Percentiles rank a stretch among this genome's conserved stretches.
Evolutionary conservation across 75 land plant genomes (phyloP).

Genomic region (Pinus tabuliformis): DNA sequence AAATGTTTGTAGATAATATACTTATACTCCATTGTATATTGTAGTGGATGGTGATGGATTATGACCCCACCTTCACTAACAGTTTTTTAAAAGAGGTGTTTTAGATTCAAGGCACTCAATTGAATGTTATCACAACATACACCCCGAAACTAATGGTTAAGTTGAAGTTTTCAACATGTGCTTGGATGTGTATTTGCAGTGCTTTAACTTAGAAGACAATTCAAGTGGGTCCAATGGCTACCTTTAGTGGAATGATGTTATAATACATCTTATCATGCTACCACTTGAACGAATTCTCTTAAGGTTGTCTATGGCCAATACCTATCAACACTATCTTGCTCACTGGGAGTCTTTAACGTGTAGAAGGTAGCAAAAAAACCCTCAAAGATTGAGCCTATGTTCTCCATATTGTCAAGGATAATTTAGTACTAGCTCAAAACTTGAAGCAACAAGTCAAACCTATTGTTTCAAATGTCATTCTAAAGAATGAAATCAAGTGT

Average conservation of each 20-base stretch:
- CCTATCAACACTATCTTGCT: neutral
- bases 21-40: conserved; percentile 7
- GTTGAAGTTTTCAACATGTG: neutral
- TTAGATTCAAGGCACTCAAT: neutral
- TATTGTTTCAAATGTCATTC: too few species aligned
- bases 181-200: conserved; percentile 4
- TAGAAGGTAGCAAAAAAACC: too few species aligned
- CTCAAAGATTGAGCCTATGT: too few species aligned
- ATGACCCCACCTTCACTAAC: neutral
- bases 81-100: neutral
- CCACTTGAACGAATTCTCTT: conserved; percentile 20
- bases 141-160: neutral
- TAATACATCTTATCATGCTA: conserved; percentile 14
- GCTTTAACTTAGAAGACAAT: neutral
- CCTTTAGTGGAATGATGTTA: conserved; percentile 13
- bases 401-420: too few species aligned
- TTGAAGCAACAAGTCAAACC: too few species aligned
- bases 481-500: too few species aligned
- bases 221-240: conserved; percentile 8
- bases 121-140: neutral
- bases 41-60: neutral
- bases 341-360: too few species aligned
- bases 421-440: too few species aligned
- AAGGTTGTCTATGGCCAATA: conserved; percentile 3
- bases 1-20: neutral